A percentile compares a stretch with the other conserved stretches of the same genome.
These are phyloP conservation scores for Bolboschoenus planiculmis DNA, from an alignment of 176 grass and related monocot genomes.

Conservation along the genomic window DNA sequence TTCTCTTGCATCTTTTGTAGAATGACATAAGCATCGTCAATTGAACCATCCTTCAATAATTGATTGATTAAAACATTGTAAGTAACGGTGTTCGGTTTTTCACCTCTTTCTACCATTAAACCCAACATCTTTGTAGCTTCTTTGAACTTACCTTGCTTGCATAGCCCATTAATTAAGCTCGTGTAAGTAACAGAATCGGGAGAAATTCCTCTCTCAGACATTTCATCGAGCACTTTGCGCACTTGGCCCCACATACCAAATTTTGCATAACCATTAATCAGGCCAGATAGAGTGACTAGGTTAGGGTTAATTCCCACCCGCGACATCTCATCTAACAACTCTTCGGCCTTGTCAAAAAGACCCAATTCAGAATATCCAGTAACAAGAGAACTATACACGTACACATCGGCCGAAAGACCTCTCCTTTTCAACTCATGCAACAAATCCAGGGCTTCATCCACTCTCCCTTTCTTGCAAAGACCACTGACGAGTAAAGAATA, in stretches of 20 bases:
- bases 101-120: slow-evolving; percentile 32
- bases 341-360: slow-evolving; percentile 22
- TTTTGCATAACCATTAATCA: slow-evolving; percentile 26
- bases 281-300: not conserved
- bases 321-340: slow-evolving; percentile 29
- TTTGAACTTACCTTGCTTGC: slow-evolving; percentile 26
- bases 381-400: slow-evolving; percentile 22
- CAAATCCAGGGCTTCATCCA: slow-evolving; percentile 15
- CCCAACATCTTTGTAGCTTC: slow-evolving; percentile 20
- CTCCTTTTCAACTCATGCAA: slow-evolving; percentile 18
- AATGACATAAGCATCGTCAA: slow-evolving; percentile 29
- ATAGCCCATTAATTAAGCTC: slow-evolving; percentile 35
- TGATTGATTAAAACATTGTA: slow-evolving; percentile 45
- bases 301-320: not conserved
- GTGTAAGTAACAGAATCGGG: not conserved
- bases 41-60: slow-evolving; percentile 26
- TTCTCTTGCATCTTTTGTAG: slow-evolving; percentile 27
- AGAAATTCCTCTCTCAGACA: slow-evolving; percentile 5
- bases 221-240: not conserved
- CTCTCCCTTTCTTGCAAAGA: slow-evolving; percentile 23
- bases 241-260: slow-evolving; percentile 17
- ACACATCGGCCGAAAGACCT: slow-evolving; percentile 13
- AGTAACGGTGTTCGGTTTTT: slow-evolving; percentile 27
- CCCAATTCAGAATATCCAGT: slow-evolving; percentile 17
- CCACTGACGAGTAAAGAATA: slow-evolving; percentile 31